These are phyloP conservation scores for Talaromyces amestolkiae DNA, from an alignment of 2,329 filamentous ascomycete genomes.

Conservation along the genomic window DNA sequence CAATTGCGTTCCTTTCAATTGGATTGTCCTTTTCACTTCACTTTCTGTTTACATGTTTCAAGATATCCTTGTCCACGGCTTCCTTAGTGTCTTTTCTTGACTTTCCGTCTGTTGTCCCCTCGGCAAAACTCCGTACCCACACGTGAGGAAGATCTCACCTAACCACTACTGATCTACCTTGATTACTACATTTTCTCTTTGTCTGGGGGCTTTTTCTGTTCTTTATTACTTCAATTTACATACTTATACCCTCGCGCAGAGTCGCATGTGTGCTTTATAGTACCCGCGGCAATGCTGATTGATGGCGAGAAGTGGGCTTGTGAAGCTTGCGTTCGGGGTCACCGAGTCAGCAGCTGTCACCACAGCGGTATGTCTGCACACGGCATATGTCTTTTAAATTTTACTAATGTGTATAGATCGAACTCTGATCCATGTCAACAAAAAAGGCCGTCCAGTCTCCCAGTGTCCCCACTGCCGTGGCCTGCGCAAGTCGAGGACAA, in stretches of 20 bases:
- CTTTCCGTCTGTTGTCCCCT: constrained; percentile 6
- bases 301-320: constrained; percentile 98
- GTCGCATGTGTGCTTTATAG: constrained; percentile 41
- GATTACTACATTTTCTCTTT: constrained; percentile 5
- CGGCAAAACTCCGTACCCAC: not conserved
- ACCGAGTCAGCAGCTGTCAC: constrained; percentile 98
- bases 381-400: not conserved
- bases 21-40: not conserved
- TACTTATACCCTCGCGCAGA: constrained; percentile 31
- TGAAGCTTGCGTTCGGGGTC: constrained; percentile 95
- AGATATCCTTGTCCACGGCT: not conserved
- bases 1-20: constrained; percentile 12
- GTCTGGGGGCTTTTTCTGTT: constrained; percentile 8
- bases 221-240: constrained; percentile 9
- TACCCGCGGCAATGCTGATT: constrained; percentile 65
- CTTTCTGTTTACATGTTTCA: not conserved
- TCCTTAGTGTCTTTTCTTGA: not conserved
- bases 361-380: constrained; percentile 72
- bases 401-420: constrained; percentile 43
- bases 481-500: constrained; percentile 91
- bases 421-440: constrained; percentile 89
- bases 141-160: not conserved
- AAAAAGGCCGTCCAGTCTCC: constrained; percentile 94
- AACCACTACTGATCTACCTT: constrained; percentile 8
- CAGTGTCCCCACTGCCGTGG: constrained; percentile 97